These are phyloP conservation scores for Pythium aphanidermatum DNA, from an alignment of 352 stramenopile species.

Conservation along the genomic window DNA sequence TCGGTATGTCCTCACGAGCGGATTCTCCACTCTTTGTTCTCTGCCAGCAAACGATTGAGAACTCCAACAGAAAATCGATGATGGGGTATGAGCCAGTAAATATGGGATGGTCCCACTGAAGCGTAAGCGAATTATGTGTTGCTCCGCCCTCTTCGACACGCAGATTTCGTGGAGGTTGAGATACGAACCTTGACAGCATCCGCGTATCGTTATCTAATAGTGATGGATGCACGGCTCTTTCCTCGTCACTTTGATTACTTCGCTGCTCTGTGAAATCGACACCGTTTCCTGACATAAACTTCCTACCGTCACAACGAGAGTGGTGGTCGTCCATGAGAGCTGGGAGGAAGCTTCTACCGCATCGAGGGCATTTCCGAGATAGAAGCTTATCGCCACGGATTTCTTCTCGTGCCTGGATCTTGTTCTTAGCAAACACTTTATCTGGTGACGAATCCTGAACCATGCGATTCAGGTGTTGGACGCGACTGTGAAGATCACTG, in stretches of 20 bases:
- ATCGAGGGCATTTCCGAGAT: constrained; percentile 24
- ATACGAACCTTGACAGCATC: constrained; percentile 35
- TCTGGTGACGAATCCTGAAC: constrained; percentile 32
- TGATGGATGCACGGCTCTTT: too few relatives aligned
- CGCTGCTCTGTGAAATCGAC: too few relatives aligned
- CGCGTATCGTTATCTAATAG: too few relatives aligned
- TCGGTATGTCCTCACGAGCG: constrained; percentile 16
- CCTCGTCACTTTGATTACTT: neutral
- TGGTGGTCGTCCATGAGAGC: constrained; percentile 26
- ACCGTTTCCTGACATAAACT: too few relatives aligned
- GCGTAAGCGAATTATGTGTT: constrained; percentile 33
- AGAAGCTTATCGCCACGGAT: constrained; percentile 29
- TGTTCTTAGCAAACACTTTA: constrained; percentile 37
- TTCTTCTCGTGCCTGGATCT: constrained; percentile 28
- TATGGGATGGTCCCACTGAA: constrained; percentile 61
- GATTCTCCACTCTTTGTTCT: neutral
- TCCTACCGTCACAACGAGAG: constrained; percentile 16
- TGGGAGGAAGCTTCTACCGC: constrained; percentile 28
- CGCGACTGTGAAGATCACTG: constrained; percentile 36
- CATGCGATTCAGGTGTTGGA: constrained; percentile 35
- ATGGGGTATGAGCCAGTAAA: constrained; percentile 63
- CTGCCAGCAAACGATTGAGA: constrained; percentile 22
- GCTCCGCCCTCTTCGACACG: constrained; percentile 25
- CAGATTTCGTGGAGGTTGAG: constrained; percentile 59
- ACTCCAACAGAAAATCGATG: constrained; percentile 61